These are phyloP conservation scores for Colletotrichum falcatum DNA, from an alignment of 2,329 filamentous ascomycete genomes.

Conservation along the genomic window DNA sequence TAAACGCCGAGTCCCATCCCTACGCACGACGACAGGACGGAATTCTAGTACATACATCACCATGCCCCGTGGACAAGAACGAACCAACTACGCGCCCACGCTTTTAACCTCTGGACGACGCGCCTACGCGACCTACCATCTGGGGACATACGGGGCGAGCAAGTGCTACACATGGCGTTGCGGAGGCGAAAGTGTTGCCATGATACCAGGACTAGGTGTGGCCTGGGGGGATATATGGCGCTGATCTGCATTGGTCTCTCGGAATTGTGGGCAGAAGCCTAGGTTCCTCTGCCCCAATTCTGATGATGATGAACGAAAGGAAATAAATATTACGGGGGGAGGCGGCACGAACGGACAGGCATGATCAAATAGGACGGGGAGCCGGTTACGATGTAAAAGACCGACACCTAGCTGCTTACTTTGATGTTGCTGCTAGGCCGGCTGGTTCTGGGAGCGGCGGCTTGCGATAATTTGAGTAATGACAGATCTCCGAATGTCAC, in stretches of 20 bases:
- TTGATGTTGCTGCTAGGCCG: conserved; percentile 41
- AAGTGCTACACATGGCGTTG: conserved; percentile 19
- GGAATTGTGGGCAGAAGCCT: conserved; percentile 25
- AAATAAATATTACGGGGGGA: conserved; percentile 15
- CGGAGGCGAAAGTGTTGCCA: conserved; percentile 23
- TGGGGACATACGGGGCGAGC: conserved; percentile 15
- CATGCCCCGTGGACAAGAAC: conserved; percentile 31
- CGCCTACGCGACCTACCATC: conserved; percentile 30
- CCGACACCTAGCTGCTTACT: conserved; percentile 41
- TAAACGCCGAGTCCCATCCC: conserved; percentile 59
- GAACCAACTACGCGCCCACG: background rate
- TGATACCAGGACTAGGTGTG: conserved; percentile 39
- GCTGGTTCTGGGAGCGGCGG: conserved; percentile 39
- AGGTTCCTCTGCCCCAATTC: conserved; percentile 27
- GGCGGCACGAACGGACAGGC: background rate
- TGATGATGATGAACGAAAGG: conserved; percentile 40
- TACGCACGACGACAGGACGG: conserved; percentile 40
- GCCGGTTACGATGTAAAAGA: conserved; percentile 41
- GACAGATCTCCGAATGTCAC: conserved; percentile 29
- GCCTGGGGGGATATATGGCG: conserved; percentile 5
- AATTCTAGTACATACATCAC: conserved; percentile 36
- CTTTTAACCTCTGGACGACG: conserved; percentile 14
- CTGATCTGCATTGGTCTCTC: conserved; percentile 21
- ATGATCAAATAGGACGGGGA: conserved; percentile 11
- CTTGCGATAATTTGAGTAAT: conserved; percentile 43